Base-by-base conservation (phyloP, 2,329 filamentous ascomycete genomes). In the Sclerotinia minor region DNA sequence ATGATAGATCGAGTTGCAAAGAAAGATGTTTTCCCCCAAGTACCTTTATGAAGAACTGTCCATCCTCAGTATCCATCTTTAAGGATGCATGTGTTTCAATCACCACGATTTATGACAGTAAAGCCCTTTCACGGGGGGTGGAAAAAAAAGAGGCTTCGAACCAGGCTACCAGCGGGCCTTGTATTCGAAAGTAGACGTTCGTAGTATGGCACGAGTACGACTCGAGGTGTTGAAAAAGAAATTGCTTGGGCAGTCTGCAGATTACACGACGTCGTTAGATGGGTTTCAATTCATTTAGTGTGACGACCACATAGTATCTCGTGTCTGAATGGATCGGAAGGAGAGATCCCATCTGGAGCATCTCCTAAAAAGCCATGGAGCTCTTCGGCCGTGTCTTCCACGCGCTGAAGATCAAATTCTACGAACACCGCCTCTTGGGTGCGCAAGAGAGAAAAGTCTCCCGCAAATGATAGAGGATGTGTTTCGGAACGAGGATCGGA, bases 31-130 rank as follows among this genome's bases (percentile, higher is more conserved):
- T 50, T 32, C 55, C 55, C 55, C 58, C 67, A 58, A 81, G 71
- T 84, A 92, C 91, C 88, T 94, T 95, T 81, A 95, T 88, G 82
- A 95, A 96, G 81, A 91, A 81, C 83, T 92, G 88, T 79, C 92
- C 92, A 88, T 95, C 91, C 89, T 94, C 91, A 80, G 90, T 95
- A 75, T 80, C 84, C 81, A 83, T 80, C 75, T 77, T 76, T 79
- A 78, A 72, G 78, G 75, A 84, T 81, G 80, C 84, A 86, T 86
- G 66, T 72, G 75, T 73, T 68, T 70, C 69, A 67, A 53, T 68
- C 61, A 67, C 67, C 64, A 67, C 67, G 58, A 50, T 52, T 63
- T 67, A 59, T 64, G 61, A 71, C 55, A 72, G 69, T 74, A 69
- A 68, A 69, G 67, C 70, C 73, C 68, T 72, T 72, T 71, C 61